phyloP scores from a whole-genome alignment of 139 green algal species.

The Ettlia oleoabundans region DNA sequence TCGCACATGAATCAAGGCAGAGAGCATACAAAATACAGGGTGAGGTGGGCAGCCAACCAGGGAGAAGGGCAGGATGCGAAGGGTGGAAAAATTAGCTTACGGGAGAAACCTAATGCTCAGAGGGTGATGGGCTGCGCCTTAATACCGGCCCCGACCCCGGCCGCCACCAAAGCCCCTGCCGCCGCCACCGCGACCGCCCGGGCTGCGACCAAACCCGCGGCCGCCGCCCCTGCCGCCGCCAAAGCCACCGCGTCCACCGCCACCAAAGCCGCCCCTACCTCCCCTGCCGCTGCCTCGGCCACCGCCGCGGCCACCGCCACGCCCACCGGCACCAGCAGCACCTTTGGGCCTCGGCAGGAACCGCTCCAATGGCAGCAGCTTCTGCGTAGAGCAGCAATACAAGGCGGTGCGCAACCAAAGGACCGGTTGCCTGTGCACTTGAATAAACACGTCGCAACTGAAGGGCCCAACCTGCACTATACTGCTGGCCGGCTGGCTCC shows the following conservation, averaged over 20 bases:
- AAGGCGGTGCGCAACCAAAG: background rate
- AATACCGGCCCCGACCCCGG: conserved; percentile 22
- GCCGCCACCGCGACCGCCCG: no score
- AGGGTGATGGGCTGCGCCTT: no score
- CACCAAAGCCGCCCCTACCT: background rate
- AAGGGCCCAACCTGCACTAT: no score
- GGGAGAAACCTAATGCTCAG: no score
- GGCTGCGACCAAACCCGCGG: conserved; percentile 4
- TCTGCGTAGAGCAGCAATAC: conserved; percentile 30
- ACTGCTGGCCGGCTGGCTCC: no score
- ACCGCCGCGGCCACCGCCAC: conserved; percentile 36
- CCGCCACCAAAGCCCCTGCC: conserved; percentile 32
- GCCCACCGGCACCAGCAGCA: conserved; percentile 19
- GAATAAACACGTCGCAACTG: background rate
- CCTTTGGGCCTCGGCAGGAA: conserved; percentile 92
- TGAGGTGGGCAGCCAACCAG: no score
- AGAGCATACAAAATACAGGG: no score
- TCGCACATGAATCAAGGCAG: no score
- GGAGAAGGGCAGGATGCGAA: background rate
- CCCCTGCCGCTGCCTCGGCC: background rate
- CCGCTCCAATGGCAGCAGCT: conserved; percentile 86
- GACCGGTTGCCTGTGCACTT: background rate
- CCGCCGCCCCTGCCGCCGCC: conserved; percentile 9
- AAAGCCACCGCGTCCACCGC: background rate
- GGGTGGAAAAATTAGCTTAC: background rate